Evolutionary conservation across 2,329 filamentous ascomycete species (phyloP), one percentile per base, ranked within the genome.

Genomic region (Cytospora piceae): DNA sequence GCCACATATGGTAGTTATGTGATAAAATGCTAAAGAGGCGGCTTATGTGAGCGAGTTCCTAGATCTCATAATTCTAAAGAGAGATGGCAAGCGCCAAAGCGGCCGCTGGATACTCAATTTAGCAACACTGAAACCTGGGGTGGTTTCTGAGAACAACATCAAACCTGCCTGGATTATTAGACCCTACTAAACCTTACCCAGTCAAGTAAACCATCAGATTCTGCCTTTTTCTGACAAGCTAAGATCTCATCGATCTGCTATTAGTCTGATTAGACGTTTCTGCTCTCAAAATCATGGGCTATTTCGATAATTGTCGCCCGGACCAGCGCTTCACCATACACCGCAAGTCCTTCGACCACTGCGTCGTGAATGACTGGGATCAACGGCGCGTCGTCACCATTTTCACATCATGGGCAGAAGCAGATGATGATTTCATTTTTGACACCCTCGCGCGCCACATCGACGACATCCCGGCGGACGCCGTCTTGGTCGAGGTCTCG

Each of bases 381-480:
- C 56, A 64, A 22, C 63, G 64, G 31, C 64, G 67, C 15, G 24
- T 59, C 15, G 55, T 67, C 29, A 61, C 42, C 17, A 29, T 65
- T 14, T 31, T 8, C 14, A 66, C 56, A 12, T 14, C 49, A 14
- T 49, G 56, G 32, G 15, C 42, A 11, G 60, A 60, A 29, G n/a
- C 57, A 31, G 66, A 68, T 27, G 59, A 63, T 14, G 55, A 68
- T 27, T 63, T 66, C 46, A 29, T 68, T 22, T 52, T 68, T 32
- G 51, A 66, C 22, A 29, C 56, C 49, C 55, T 68, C 24, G 63
- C 58, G 6, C 46, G 55, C n/a, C 51, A 56, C 37, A 69, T 68
- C 49, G 63, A 66, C 49, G 57, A 66, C 27, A 53, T 69, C 20
- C 63, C 68, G 2, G 22, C 64, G 42, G 66, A 68, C 39, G 61